These are phyloP conservation scores for Chaetomium sp. DNA, from an alignment of 2,329 filamentous ascomycete genomes.

Conservation along the genomic window DNA sequence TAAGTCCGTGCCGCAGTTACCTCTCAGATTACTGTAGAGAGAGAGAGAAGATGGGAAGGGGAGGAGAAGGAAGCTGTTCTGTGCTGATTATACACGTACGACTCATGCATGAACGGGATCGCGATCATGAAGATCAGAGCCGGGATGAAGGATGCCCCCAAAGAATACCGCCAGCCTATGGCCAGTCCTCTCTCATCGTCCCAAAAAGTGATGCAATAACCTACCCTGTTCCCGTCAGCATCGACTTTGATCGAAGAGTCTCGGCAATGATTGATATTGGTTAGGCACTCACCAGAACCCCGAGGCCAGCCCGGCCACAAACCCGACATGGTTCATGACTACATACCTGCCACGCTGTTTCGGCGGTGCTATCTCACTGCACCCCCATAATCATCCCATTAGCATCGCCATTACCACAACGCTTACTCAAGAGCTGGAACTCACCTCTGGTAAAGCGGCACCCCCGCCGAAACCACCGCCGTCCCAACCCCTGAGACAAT, in stretches of 20 bases:
- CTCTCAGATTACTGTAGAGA: neutral
- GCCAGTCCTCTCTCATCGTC: slow-evolving; percentile 34
- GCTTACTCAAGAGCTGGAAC: neutral
- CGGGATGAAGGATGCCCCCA: slow-evolving; percentile 45
- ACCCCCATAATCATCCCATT: neutral
- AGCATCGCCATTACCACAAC: neutral
- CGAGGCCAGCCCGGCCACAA: slow-evolving; percentile 46
- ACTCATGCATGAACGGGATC: slow-evolving; percentile 48
- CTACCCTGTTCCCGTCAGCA: slow-evolving; percentile 37
- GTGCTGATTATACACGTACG: slow-evolving; percentile 32
- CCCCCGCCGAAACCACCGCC: slow-evolving; percentile 49
- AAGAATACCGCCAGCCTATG: slow-evolving; percentile 48
- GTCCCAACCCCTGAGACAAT: slow-evolving; percentile 48
- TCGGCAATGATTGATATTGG: too few relatives aligned
- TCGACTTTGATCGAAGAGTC: neutral
- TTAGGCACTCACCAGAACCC: slow-evolving; percentile 45
- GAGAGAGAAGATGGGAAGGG: neutral
- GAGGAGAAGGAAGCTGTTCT: neutral
- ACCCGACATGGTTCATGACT: slow-evolving; percentile 53
- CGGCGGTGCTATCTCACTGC: slow-evolving; percentile 49
- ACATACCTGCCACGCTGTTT: slow-evolving; percentile 49
- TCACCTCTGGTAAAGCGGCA: slow-evolving; percentile 52
- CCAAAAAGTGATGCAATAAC: slow-evolving; percentile 52
- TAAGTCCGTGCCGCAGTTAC: neutral
- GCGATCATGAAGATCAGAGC: slow-evolving; percentile 43